Percentiles rank a stretch among this genome's conserved stretches.
These are phyloP conservation scores for Emericellopsis cladophorae DNA, from an alignment of 2,329 filamentous ascomycete genomes.

Conservation along the genomic window DNA sequence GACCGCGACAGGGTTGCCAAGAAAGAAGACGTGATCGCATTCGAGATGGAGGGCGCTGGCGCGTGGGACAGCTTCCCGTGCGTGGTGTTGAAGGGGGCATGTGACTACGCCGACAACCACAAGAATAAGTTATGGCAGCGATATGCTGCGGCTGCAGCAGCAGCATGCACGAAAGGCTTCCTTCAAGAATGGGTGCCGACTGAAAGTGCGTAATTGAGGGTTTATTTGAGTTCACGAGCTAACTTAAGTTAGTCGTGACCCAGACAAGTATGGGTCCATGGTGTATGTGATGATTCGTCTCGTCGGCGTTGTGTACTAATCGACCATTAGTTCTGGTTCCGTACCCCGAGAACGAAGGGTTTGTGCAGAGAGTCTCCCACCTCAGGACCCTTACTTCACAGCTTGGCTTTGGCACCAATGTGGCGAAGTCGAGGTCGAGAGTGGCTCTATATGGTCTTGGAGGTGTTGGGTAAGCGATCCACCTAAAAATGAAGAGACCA, in stretches of 20 bases:
- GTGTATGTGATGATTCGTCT: too few relatives aligned
- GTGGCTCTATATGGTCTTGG: not conserved
- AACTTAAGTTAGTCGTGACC: too few relatives aligned
- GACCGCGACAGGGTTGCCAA: conserved; percentile 17
- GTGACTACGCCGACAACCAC: conserved; percentile 6
- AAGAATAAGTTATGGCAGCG: conserved; percentile 2
- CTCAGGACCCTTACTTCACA: too few relatives aligned
- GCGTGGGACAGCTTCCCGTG: conserved; percentile 14
- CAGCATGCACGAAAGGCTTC: not conserved
- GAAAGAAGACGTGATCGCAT: conserved; percentile 4
- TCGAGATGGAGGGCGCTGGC: conserved; percentile 19
- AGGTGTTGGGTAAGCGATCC: not conserved
- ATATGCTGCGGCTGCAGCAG: conserved; percentile 3
- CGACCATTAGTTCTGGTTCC: not conserved
- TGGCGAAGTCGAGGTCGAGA: too few relatives aligned
- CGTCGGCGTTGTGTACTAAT: too few relatives aligned
- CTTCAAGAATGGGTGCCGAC: not conserved
- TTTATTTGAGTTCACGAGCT: too few relatives aligned
- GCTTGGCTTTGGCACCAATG: too few relatives aligned
- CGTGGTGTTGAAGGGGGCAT: conserved; percentile 8
- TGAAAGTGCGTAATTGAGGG: too few relatives aligned
- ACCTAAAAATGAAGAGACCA: too few relatives aligned
- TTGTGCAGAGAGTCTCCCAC: too few relatives aligned
- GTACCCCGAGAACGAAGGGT: not conserved
- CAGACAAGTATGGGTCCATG: too few relatives aligned